Conservation (phyloP, 495 filamentous ascomycete species). For the Parathielavia appendiculata region DNA sequence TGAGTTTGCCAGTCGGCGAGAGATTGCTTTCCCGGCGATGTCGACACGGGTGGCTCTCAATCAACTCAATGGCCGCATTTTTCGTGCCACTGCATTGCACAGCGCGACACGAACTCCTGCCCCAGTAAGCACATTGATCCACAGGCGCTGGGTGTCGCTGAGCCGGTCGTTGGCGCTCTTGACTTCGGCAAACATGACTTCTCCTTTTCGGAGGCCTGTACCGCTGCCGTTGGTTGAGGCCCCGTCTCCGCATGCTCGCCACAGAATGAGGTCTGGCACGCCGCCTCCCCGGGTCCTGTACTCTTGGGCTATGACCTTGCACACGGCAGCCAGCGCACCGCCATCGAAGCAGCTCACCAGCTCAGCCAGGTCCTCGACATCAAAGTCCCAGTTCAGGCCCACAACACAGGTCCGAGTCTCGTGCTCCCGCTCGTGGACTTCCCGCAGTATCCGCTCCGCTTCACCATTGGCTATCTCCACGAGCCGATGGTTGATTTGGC, state of each 20-base stretch:
- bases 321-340: conserved; percentile 73
- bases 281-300: conserved; percentile 82
- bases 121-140: conserved; percentile 87
- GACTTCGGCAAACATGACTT: conserved; percentile 83
- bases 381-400: conserved; percentile 87
- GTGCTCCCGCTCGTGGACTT: conserved; percentile 59
- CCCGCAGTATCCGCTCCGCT: conserved; percentile 59
- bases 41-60: background rate
- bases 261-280: conserved; percentile 89
- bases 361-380: conserved; percentile 72
- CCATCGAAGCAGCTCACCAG: conserved; percentile 75
- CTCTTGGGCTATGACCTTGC: conserved; percentile 92
- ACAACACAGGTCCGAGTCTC: conserved; percentile 75
- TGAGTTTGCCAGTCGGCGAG: conserved; percentile 2
- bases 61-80: conserved; percentile 45
- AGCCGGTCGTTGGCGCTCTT: conserved; percentile 94
- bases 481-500: conserved; percentile 84
- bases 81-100: conserved; percentile 78
- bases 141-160: conserved; percentile 92
- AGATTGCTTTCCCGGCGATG: background rate
- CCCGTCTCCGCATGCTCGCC: conserved; percentile 47
- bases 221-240: conserved; percentile 21
- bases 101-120: conserved; percentile 83
- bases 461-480: conserved; percentile 77
- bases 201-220: conserved; percentile 28